A percentile compares a stretch with the other conserved stretches of the same genome.
Evolutionary conservation across 169 alveolate genomes (phyloP).

Genomic region (Plasmodium vivax): DNA sequence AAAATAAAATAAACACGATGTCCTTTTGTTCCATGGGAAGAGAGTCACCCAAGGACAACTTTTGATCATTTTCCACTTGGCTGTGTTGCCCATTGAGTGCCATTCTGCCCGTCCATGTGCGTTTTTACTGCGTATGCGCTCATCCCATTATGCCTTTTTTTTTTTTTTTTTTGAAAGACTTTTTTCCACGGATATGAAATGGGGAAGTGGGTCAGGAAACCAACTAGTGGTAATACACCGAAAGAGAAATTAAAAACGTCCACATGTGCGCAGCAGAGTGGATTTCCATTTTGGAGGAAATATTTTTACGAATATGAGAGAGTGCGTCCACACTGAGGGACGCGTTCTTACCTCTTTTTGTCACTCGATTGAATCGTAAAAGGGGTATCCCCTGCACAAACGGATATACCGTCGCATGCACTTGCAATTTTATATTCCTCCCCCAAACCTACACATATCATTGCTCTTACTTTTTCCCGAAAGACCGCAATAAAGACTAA

Average conservation of each 20-base stretch:
- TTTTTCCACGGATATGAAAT: conserved; percentile 70
- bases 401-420: not conserved
- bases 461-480: not conserved
- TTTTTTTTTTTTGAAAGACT: conserved; percentile 27
- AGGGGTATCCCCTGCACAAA: not conserved
- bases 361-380: not conserved
- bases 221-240: conserved; percentile 49
- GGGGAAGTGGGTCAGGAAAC: conserved; percentile 73
- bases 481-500: conserved; percentile 54
- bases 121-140: not conserved
- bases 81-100: not conserved
- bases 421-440: not conserved
- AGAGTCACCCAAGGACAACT: not conserved
- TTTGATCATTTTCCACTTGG: not conserved
- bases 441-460: not conserved
- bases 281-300: not conserved
- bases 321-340: not conserved
- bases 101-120: not conserved
- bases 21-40: not conserved
- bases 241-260: conserved; percentile 6
- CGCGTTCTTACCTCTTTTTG: not conserved
- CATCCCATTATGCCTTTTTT: not conserved
- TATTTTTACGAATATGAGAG: not conserved
- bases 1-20: not conserved
- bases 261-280: not conserved